Conservation (phyloP, 148 eudicot genomes). For the Rhododendron molle region DNA sequence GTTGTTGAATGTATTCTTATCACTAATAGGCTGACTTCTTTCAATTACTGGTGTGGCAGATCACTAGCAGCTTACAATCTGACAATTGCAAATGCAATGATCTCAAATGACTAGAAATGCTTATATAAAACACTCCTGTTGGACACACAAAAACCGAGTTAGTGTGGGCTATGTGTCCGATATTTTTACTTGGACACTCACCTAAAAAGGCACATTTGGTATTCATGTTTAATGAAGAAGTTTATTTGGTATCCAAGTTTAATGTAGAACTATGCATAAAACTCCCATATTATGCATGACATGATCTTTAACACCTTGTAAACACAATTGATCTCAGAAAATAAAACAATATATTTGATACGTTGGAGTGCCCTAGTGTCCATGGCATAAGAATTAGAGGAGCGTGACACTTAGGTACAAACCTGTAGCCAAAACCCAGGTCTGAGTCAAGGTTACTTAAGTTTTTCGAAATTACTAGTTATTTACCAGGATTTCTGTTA, state of each 20-base stretch:
- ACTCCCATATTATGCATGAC: neutral
- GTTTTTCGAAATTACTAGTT: neutral
- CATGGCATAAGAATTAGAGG: neutral
- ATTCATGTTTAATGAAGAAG: neutral
- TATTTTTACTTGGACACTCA: neutral
- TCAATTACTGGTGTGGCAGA: neutral
- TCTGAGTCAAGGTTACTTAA: neutral
- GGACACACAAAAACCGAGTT: neutral
- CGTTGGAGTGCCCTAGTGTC: neutral
- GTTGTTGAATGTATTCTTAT: no score
- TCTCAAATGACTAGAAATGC: neutral
- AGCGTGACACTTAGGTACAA: neutral
- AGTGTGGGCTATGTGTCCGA: neutral
- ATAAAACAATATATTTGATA: neutral
- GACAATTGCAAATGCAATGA: neutral
- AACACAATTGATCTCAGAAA: neutral
- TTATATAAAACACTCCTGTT: neutral
- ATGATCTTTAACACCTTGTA: neutral
- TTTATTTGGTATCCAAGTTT: neutral
- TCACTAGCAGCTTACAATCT: neutral
- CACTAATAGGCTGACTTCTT: neutral
- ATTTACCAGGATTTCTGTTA: neutral
- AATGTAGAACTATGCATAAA: neutral
- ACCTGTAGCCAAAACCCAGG: neutral
- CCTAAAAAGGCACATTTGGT: neutral